Evolutionary conservation across 1,284 basidiomycete genomes (phyloP).

Genomic region (Leccinum griseonigrum): DNA sequence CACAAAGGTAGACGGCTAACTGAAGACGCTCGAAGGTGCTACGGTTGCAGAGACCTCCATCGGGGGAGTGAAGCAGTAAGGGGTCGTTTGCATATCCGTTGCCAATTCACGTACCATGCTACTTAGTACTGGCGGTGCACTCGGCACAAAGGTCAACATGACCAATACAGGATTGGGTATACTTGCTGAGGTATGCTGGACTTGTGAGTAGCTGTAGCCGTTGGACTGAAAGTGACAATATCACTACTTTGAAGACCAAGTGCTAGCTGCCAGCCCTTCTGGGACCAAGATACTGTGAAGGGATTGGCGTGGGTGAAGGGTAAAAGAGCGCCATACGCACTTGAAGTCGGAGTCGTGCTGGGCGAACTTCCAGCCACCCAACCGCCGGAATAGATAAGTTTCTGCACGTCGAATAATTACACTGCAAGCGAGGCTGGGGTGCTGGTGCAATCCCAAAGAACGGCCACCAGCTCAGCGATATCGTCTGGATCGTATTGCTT

Average conservation of each 20-base stretch:
- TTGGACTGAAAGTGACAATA: constrained; percentile 66
- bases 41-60: constrained; percentile 13
- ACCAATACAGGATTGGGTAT: constrained; percentile 58
- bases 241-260: constrained; percentile 72
- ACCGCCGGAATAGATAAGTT: constrained; percentile 53
- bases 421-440: constrained; percentile 39
- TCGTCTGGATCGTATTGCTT: constrained; percentile 70
- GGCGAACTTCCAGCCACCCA: constrained; percentile 54
- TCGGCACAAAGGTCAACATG: constrained; percentile 2
- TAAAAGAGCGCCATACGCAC: constrained; percentile 40
- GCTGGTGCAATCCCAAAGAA: constrained; percentile 48
- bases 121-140: constrained; percentile 11
- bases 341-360: constrained; percentile 50
- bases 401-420: constrained; percentile 55
- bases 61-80: constrained; percentile 16
- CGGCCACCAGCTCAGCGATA: constrained; percentile 56
- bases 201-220: constrained; percentile 53
- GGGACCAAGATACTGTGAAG: constrained; percentile 72
- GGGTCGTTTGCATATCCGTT: constrained; percentile 31
- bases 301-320: constrained; percentile 10
- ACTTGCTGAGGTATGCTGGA: constrained; percentile 52
- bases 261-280: constrained; percentile 83
- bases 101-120: constrained; percentile 28
- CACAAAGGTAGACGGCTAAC: constrained; percentile 20
- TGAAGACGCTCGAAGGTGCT: constrained; percentile 22